A percentile compares a stretch with the other conserved stretches of the same genome.
phyloP scores from a whole-genome alignment of 768 basidiomycete genomes.

The Tricholoma hemisulphureum region DNA sequence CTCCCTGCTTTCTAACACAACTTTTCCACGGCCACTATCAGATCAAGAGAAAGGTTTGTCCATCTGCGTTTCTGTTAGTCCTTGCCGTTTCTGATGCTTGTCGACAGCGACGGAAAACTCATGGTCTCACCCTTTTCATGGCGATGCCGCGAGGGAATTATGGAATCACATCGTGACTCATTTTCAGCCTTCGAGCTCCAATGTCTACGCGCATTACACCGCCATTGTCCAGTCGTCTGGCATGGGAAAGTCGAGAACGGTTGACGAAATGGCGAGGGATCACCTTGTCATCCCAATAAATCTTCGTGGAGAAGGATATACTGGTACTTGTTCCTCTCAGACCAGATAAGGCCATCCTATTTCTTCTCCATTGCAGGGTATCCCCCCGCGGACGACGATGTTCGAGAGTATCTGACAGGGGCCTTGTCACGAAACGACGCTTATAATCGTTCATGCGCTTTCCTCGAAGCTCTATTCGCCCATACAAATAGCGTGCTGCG shows the following conservation, averaged over 20 bases:
- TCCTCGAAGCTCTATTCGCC: neutral
- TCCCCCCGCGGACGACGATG: neutral
- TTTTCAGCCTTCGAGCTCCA: neutral
- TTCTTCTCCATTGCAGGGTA: neutral
- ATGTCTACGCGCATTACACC: neutral
- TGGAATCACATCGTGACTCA: neutral
- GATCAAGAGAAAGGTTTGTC: neutral
- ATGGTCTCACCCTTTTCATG: neutral
- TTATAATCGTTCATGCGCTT: neutral
- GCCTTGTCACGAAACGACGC: neutral
- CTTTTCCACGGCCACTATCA: neutral
- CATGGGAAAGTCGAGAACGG: conserved; percentile 7
- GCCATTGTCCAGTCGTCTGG: conserved; percentile 16
- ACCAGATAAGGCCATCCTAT: neutral
- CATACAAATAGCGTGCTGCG: neutral
- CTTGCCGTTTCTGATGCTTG: too few species aligned
- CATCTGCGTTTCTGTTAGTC: neutral
- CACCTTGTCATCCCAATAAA: conserved; percentile 15
- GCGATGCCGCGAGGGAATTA: neutral
- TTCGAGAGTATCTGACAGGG: neutral
- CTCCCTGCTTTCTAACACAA: neutral
- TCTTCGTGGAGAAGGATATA: conserved; percentile 3
- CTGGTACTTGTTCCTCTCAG: neutral
- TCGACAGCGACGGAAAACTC: neutral
- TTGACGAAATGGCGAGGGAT: neutral